These are phyloP conservation scores for Scedosporium apiospermum DNA, from an alignment of 2,329 filamentous ascomycete species.

Conservation along the genomic window DNA sequence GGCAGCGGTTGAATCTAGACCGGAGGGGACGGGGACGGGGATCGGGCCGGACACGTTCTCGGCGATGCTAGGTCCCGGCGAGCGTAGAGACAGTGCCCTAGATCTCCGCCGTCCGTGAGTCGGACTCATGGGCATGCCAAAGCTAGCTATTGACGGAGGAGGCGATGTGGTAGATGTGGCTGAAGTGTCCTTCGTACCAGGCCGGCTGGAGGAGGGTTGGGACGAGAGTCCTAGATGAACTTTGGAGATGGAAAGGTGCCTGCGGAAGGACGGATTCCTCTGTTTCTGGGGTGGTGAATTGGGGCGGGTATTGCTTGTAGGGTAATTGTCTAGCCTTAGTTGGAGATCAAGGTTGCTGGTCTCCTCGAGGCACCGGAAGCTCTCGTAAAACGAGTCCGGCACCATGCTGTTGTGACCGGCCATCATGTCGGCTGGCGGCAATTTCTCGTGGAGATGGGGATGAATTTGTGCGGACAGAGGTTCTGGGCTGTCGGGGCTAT, in stretches of 20 bases:
- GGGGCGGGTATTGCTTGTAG: slow-evolving; percentile 26
- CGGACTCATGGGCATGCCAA: slow-evolving; percentile 10
- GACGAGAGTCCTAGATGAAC: slow-evolving; percentile 47
- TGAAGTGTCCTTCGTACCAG: slow-evolving; percentile 31
- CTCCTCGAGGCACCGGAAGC: slow-evolving; percentile 66
- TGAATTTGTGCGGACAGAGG: slow-evolving; percentile 16
- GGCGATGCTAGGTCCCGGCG: slow-evolving; percentile 22
- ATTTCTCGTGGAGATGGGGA: slow-evolving; percentile 17
- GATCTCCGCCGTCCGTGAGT: slow-evolving; percentile 40
- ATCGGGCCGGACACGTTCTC: slow-evolving; percentile 8
- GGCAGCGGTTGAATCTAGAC: slow-evolving; percentile 58
- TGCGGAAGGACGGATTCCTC: slow-evolving; percentile 49
- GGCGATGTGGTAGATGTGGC: slow-evolving; percentile 16
- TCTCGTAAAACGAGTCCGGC: slow-evolving; percentile 52
- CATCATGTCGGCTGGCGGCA: slow-evolving; percentile 9
- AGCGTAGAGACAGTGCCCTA: slow-evolving; percentile 45
- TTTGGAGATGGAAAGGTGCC: slow-evolving; percentile 63
- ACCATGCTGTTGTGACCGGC: slow-evolving; percentile 18
- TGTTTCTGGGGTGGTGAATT: not conserved
- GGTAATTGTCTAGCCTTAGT: slow-evolving; percentile 59
- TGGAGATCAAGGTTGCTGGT: slow-evolving; percentile 60
- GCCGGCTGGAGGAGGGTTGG: slow-evolving; percentile 39
- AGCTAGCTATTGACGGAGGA: slow-evolving; percentile 16
- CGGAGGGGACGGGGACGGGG: slow-evolving; percentile 7
- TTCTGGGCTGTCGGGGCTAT: slow-evolving; percentile 18